Conservation (phyloP, 176 grass and related monocot species). For the Ananas comosus region DNA sequence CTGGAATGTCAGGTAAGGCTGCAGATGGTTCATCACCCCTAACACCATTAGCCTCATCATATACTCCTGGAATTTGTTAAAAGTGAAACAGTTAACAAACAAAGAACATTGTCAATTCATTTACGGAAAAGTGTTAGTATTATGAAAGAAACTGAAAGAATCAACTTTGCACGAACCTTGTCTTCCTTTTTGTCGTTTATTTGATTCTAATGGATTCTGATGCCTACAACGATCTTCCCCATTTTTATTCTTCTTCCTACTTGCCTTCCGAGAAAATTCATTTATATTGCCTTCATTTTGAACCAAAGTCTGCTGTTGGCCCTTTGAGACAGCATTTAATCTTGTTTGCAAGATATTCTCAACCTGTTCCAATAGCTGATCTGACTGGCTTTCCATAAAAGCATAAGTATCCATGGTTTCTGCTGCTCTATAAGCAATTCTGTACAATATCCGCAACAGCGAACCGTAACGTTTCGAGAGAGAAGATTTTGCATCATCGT, state of each 20-base stretch:
- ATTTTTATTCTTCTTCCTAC: constrained; percentile 61
- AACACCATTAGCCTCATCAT: constrained; percentile 40
- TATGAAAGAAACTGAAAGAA: not conserved
- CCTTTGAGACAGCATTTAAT: constrained; percentile 42
- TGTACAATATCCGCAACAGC: constrained; percentile 45
- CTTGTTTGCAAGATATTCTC: constrained; percentile 69
- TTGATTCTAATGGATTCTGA: constrained; percentile 40
- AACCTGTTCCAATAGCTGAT: constrained; percentile 70
- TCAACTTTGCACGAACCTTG: constrained; percentile 32
- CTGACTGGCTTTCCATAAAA: constrained; percentile 66
- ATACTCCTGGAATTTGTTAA: constrained; percentile 35
- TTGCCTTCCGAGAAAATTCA: constrained; percentile 32
- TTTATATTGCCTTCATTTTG: constrained; percentile 33
- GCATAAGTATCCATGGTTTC: constrained; percentile 55
- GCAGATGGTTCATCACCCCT: constrained; percentile 31
- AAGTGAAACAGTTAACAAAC: constrained; percentile 10
- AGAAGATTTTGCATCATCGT: constrained; percentile 51
- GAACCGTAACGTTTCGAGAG: constrained; percentile 42
- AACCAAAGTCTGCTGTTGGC: constrained; percentile 45
- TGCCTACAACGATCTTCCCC: constrained; percentile 25
- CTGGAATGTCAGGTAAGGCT: constrained; percentile 41
- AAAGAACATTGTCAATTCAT: constrained; percentile 8
- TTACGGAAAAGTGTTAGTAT: constrained; percentile 1
- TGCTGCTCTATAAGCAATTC: constrained; percentile 56
- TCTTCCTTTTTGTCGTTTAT: constrained; percentile 53